Conservation (phyloP, 192 early-diverging fungal genomes). For the Phycomyces nitens region DNA sequence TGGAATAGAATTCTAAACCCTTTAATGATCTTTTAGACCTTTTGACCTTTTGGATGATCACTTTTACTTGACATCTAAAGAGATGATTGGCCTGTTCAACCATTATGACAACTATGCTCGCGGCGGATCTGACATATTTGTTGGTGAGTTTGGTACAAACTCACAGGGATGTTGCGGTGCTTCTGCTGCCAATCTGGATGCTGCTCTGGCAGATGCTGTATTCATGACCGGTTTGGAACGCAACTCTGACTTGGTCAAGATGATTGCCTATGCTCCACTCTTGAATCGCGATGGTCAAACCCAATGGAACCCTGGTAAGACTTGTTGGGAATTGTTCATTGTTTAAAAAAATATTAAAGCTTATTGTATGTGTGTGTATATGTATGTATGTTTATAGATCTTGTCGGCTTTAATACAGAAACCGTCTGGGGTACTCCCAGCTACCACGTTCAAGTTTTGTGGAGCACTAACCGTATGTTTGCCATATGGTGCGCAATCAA, state of each 20-base stretch:
- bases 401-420: constrained; percentile 23
- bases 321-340: background rate
- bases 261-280: constrained; percentile 27
- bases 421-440: constrained; percentile 19
- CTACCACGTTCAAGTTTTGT: constrained; percentile 27
- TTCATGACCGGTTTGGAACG: constrained; percentile 25
- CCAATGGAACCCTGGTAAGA: constrained; percentile 29
- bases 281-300: constrained; percentile 20
- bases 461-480: background rate
- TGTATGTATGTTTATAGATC: constrained; percentile 3
- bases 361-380: no score
- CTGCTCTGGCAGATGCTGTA: constrained; percentile 24
- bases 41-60: constrained; percentile 17
- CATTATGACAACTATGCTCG: constrained; percentile 27
- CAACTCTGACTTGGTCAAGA: constrained; percentile 18
- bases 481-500: no score
- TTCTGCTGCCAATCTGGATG: constrained; percentile 24
- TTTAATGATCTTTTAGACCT: constrained; percentile 2
- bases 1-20: no score
- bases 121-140: constrained; percentile 22
- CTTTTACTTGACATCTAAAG: constrained; percentile 11
- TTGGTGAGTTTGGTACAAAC: constrained; percentile 31
- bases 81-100: constrained; percentile 11
- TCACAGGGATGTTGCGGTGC: constrained; percentile 18
- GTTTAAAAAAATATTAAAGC: no score